Conservation (phyloP, 106 monocot genomes). For the Vanilla planifolia region DNA sequence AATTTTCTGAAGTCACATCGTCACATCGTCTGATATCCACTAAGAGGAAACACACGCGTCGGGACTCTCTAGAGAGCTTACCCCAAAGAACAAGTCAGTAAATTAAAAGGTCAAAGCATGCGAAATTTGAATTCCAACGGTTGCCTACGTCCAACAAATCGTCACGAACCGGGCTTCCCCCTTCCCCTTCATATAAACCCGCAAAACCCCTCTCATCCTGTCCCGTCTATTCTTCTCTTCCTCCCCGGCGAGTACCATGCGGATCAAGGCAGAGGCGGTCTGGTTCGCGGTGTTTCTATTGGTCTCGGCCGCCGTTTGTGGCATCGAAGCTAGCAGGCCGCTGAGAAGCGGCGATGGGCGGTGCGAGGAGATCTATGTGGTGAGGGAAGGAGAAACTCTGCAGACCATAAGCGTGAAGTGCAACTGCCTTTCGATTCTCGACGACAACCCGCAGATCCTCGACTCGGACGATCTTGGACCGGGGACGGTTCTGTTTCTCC, state of each 20-base stretch:
- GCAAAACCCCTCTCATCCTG: neutral
- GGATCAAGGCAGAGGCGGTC: neutral
- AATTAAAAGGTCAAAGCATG: too few relatives aligned
- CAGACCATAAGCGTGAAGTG: conserved; percentile 34
- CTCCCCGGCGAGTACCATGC: neutral
- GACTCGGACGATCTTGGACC: conserved; percentile 26
- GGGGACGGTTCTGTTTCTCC: conserved; percentile 21
- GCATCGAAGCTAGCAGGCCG: neutral
- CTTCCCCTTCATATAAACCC: neutral
- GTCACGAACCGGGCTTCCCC: too few relatives aligned
- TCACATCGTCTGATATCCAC: too few relatives aligned
- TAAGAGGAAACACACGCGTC: too few relatives aligned
- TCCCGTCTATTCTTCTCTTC: neutral
- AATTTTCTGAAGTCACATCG: too few relatives aligned
- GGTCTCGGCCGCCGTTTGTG: neutral
- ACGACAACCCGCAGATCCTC: conserved; percentile 22
- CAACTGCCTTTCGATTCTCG: conserved; percentile 6
- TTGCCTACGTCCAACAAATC: neutral
- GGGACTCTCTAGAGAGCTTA: too few relatives aligned
- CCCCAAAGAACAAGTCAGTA: too few relatives aligned
- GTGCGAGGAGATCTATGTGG: conserved; percentile 23
- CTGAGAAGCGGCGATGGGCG: neutral
- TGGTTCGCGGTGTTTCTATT: neutral
- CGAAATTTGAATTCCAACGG: conserved; percentile 9
- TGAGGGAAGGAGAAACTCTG: conserved; percentile 23